Base-by-base conservation (phyloP, 345 rosid genomes). In the Brassica napus region DNA sequence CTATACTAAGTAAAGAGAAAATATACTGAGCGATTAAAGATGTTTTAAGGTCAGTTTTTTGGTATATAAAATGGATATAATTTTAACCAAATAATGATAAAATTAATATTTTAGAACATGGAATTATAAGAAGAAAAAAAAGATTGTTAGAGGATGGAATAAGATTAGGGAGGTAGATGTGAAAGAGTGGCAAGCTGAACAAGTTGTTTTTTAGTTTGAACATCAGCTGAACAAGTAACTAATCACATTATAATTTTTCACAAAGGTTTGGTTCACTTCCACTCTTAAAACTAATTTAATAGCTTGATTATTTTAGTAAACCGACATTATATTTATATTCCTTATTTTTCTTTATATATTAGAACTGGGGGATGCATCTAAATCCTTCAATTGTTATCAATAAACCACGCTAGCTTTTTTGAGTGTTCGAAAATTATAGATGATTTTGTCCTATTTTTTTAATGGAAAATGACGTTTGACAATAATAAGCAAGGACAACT, bases 221-320 rank as follows among this genome's bases (percentile, higher is more conserved):
- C 31, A 28, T 28, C 31, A 28, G 31, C 31, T 79, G 68, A 58
- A 68, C 65, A 73, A 73, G 79, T 74, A 74, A 79, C 9, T 62
- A 62, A 52, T 37, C 66, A 34, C 74, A 73, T 68, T 73, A 32
- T 79, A 15, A 5, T 63, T 77, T 72, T 60, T 72, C 72, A 68
- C 79, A 68, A 74, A 79, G 44, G 82, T 68, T 79, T 63, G 79
- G 79, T 74, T 68, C 21, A 68, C 34, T 68, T 68, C 79, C 79
- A 79, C 79, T 79, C 35, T 67, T 49, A 30, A 68, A 61, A 52
- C 60, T 60, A 49, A 32, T 61, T 61, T 59, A 59, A 35, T 61
- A 68, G 47, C 70, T 73, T 79, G 5, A 34, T 21, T 47, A 8
- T 39, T 42, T 67, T 32, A 68, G 74, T 47, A 44, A 44, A 72